These are phyloP conservation scores for Stephanodiscus minutulus DNA, from an alignment of 108 stramenopile species.

Conservation along the genomic window DNA sequence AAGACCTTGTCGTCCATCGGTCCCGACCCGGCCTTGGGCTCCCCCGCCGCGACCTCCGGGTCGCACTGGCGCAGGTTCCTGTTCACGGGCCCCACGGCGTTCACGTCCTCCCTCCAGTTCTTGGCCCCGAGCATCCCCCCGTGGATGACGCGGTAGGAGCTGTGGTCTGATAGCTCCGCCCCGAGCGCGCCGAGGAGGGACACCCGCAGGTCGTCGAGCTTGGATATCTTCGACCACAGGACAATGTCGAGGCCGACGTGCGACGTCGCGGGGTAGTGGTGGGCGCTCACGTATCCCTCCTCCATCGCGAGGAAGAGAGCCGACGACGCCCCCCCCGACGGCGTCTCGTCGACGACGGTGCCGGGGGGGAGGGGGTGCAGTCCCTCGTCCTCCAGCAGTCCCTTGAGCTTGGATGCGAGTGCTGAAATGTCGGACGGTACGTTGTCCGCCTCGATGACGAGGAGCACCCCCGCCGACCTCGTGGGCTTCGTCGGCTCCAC, in stretches of 20 bases:
- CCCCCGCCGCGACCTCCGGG: conserved; percentile 38
- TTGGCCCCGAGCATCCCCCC: conserved; percentile 82
- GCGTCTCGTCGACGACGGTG: conserved; percentile 24
- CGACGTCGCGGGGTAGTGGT: conserved; percentile 54
- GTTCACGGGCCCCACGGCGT: conserved; percentile 68
- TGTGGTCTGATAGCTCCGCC: conserved; percentile 19
- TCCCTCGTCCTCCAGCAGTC: conserved; percentile 27
- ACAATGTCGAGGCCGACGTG: conserved; percentile 53
- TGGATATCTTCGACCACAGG: conserved; percentile 50
- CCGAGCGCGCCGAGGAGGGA: conserved; percentile 31
- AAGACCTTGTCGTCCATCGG: conserved; percentile 38
- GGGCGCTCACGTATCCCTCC: conserved; percentile 54
- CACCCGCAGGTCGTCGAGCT: conserved; percentile 50
- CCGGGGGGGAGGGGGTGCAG: conserved; percentile 38
- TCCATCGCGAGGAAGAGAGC: conserved; percentile 47
- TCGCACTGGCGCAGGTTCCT: conserved; percentile 50
- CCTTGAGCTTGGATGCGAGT: conserved; percentile 35
- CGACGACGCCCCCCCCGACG: conserved; percentile 28
- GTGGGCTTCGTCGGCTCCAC: conserved; percentile 50
- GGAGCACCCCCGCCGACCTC: conserved; percentile 67
- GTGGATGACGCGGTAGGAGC: conserved; percentile 70
- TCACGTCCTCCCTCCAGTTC: conserved; percentile 80
- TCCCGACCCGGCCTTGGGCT: conserved; percentile 45
- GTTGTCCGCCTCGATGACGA: conserved; percentile 73
- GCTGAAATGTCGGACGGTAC: conserved; percentile 25